Conservation (phyloP, 2,329 filamentous ascomycete species). For the Exutisphaerella laricina region DNA sequence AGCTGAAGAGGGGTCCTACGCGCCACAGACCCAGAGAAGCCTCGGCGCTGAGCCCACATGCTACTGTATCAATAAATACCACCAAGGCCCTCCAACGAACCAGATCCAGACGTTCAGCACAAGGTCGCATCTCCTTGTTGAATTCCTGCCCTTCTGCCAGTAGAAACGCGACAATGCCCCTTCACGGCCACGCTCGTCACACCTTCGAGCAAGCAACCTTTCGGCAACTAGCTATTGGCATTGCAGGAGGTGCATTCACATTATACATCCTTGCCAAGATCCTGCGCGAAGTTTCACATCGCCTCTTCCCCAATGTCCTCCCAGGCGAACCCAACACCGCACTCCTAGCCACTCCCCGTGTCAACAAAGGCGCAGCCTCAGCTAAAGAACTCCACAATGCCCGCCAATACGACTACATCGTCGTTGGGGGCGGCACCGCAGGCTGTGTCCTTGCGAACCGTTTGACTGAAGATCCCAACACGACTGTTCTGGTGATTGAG, state of each 20-base stretch:
- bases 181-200: background rate
- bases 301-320: conserved; percentile 5
- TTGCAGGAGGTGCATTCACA: background rate
- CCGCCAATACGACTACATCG: conserved; percentile 28
- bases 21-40: background rate
- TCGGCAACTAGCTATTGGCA: background rate
- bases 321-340: conserved; percentile 17
- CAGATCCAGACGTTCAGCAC: background rate
- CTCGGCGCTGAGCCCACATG: too few relatives aligned
- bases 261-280: conserved; percentile 3
- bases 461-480: conserved; percentile 26
- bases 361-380: conserved; percentile 6
- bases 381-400: conserved; percentile 10
- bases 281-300: conserved; percentile 4
- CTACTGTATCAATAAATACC: background rate
- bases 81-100: background rate
- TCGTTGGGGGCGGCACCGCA: conserved; percentile 29
- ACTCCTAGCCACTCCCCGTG: conserved; percentile 12
- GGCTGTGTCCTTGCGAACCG: conserved; percentile 30
- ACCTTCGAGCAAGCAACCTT: conserved; percentile 1
- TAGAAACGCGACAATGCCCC: background rate
- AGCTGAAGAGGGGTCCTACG: background rate
- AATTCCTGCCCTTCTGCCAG: background rate
- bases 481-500: conserved; percentile 28
- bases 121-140: background rate